Evolutionary conservation across 2,329 filamentous ascomycete species (phyloP).

Genomic region (Pestalotiopsis sp.): DNA sequence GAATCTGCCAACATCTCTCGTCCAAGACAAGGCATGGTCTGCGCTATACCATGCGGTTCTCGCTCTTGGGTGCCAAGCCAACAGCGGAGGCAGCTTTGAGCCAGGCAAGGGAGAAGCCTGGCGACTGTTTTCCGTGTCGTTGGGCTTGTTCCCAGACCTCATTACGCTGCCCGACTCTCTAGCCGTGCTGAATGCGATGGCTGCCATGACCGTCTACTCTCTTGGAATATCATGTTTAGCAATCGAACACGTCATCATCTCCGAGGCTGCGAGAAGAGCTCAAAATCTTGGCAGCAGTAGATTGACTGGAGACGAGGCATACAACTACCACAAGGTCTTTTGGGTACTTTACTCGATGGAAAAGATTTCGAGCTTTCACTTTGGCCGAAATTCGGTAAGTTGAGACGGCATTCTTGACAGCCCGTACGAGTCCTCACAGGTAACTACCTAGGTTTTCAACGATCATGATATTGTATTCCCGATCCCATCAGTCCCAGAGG

Average conservation of each 20-base stretch:
- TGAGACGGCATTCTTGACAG: not conserved
- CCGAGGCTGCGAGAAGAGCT: conserved; percentile 32
- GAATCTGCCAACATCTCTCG: conserved; percentile 27
- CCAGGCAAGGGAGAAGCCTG: conserved; percentile 41
- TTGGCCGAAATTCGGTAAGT: conserved; percentile 33
- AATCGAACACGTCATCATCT: conserved; percentile 34
- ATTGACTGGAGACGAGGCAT: conserved; percentile 17
- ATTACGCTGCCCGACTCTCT: conserved; percentile 33
- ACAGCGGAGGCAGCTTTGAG: conserved; percentile 39
- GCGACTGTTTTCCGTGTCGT: conserved; percentile 40
- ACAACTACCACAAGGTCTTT: conserved; percentile 28
- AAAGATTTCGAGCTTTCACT: conserved; percentile 24
- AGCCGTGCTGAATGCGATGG: conserved; percentile 32
- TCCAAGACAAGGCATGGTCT: conserved; percentile 34
- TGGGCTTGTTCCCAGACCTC: conserved; percentile 38
- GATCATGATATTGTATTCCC: conserved; percentile 36
- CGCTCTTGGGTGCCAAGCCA: conserved; percentile 40
- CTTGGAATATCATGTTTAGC: conserved; percentile 31
- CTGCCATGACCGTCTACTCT: conserved; percentile 33
- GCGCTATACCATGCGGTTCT: conserved; percentile 42
- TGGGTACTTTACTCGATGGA: conserved; percentile 23
- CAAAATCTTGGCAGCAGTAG: conserved; percentile 30
- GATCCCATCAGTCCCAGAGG: conserved; percentile 26
- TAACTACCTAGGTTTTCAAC: conserved; percentile 26
- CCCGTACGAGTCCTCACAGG: not conserved